Evolutionary conservation across 1,139 yeast species (phyloP).

Genomic region (Taiozyma sp.): DNA sequence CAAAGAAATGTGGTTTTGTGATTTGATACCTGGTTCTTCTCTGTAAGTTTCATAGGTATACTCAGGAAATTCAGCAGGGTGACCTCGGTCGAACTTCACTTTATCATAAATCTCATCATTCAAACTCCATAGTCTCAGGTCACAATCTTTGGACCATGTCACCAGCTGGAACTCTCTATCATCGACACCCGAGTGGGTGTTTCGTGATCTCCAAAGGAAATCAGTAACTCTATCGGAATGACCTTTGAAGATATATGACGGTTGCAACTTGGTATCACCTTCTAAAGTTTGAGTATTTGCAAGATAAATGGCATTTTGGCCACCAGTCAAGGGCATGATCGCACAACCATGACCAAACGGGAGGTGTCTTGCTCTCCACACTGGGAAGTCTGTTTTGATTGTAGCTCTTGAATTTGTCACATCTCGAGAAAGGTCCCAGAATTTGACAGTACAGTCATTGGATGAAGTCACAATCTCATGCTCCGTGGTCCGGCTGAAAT

Average conservation of each 20-base stretch:
- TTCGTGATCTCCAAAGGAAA: slow-evolving; percentile 77
- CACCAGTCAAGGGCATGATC: slow-evolving; percentile 88
- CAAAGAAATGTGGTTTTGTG: slow-evolving; percentile 16
- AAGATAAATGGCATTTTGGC: slow-evolving; percentile 68
- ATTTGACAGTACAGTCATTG: slow-evolving; percentile 80
- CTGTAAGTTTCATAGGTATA: slow-evolving; percentile 46
- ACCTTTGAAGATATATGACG: slow-evolving; percentile 67
- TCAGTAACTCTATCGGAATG: slow-evolving; percentile 84
- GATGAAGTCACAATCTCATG: slow-evolving; percentile 73
- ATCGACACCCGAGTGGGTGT: slow-evolving; percentile 40
- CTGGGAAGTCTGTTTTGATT: slow-evolving; percentile 74
- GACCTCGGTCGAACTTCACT: slow-evolving; percentile 48
- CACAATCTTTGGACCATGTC: slow-evolving; percentile 91
- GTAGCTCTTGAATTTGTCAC: slow-evolving; percentile 48
- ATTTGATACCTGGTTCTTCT: slow-evolving; percentile 37
- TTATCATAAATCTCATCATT: slow-evolving; percentile 53
- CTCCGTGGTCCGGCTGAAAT: slow-evolving; percentile 61
- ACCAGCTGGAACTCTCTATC: slow-evolving; percentile 86
- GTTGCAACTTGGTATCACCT: slow-evolving; percentile 41
- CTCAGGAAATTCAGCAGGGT: slow-evolving; percentile 32
- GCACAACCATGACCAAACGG: slow-evolving; percentile 94
- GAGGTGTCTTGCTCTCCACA: slow-evolving; percentile 79
- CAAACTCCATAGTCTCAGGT: slow-evolving; percentile 79
- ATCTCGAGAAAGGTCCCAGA: slow-evolving; percentile 63
- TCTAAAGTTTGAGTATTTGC: slow-evolving; percentile 45